A percentile compares a stretch with the other conserved stretches of the same genome.
Conservation (phyloP, 768 basidiomycete species). For the Galerina sulciceps region DNA sequence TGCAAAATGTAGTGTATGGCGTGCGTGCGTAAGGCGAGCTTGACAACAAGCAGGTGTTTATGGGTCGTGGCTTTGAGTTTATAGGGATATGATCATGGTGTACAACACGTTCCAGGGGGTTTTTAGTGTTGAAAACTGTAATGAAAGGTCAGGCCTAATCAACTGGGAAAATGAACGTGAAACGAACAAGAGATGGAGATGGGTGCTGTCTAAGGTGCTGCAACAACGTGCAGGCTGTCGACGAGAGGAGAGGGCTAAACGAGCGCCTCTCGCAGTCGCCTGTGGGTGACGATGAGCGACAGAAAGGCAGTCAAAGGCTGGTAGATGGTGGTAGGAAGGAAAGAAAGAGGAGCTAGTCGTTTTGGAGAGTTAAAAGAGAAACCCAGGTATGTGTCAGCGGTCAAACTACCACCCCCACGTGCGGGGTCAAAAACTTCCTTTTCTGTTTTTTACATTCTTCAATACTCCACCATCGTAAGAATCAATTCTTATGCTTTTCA, state of each 20-base stretch:
- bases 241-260: conserved; percentile 25
- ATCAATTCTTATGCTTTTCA: background rate
- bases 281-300: conserved; percentile 22
- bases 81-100: conserved; percentile 50
- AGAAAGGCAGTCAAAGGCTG: conserved; percentile 4
- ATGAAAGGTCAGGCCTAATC: background rate
- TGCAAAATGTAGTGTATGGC: conserved; percentile 21
- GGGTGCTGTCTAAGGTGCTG: conserved; percentile 10
- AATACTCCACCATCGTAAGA: background rate
- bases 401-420: conserved; percentile 13
- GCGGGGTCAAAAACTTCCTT: conserved; percentile 6
- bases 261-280: conserved; percentile 33
- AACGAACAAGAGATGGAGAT: conserved; percentile 4
- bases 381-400: conserved; percentile 27
- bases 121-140: conserved; percentile 23
- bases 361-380: conserved; percentile 16
- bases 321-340: conserved; percentile 33
- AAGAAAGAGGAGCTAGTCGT: conserved; percentile 20
- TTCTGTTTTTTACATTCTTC: background rate
- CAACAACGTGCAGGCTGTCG: conserved; percentile 6
- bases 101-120: conserved; percentile 39
- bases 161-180: conserved; percentile 1
- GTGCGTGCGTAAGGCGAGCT: conserved; percentile 20
- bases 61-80: conserved; percentile 35
- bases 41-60: conserved; percentile 25